Percentiles rank a stretch among this genome's conserved stretches.
phyloP scores from a whole-genome alignment of 129 eudicot species.

The Glebionis coronaria region DNA sequence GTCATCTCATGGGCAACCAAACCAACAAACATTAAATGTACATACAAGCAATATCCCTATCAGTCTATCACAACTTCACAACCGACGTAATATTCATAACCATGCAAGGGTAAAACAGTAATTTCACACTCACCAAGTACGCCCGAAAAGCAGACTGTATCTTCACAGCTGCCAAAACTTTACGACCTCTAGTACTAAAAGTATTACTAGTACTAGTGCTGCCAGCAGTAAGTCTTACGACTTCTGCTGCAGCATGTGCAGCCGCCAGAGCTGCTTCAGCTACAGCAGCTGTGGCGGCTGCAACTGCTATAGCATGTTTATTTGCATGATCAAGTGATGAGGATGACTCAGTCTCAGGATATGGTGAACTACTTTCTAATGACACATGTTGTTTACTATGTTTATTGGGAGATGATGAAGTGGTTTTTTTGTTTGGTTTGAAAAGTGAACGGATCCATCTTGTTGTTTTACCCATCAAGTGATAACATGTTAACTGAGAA shows the following conservation, averaged over 20 bases:
- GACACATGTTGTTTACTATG: background rate
- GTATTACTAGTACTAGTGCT: conserved; percentile 30
- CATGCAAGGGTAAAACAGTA: conserved; percentile 17
- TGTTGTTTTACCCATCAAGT: conserved; percentile 60
- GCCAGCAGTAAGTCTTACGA: conserved; percentile 63
- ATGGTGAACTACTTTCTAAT: too few species aligned
- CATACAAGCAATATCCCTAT: conserved; percentile 16
- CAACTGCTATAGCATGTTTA: conserved; percentile 94
- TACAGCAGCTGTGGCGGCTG: conserved; percentile 93
- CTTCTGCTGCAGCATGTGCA: conserved; percentile 96
- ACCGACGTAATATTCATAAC: conserved; percentile 19
- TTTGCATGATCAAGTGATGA: conserved; percentile 52
- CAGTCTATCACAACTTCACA: too few species aligned
- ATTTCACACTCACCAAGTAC: conserved; percentile 59
- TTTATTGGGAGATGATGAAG: conserved; percentile 14
- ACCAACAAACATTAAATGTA: conserved; percentile 17
- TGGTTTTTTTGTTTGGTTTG: conserved; percentile 37
- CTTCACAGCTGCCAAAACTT: conserved; percentile 58
- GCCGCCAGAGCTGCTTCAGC: conserved; percentile 99
- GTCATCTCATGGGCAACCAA: conserved; percentile 12
- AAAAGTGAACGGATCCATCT: conserved; percentile 62
- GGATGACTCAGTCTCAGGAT: conserved; percentile 16
- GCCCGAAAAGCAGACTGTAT: conserved; percentile 94
- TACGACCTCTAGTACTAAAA: conserved; percentile 22
- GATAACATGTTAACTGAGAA: conserved; percentile 8